Percentiles rank a stretch among this genome's conserved stretches.
Conservation (phyloP, 805 yeast genomes). For the Yarrowia sp. region DNA sequence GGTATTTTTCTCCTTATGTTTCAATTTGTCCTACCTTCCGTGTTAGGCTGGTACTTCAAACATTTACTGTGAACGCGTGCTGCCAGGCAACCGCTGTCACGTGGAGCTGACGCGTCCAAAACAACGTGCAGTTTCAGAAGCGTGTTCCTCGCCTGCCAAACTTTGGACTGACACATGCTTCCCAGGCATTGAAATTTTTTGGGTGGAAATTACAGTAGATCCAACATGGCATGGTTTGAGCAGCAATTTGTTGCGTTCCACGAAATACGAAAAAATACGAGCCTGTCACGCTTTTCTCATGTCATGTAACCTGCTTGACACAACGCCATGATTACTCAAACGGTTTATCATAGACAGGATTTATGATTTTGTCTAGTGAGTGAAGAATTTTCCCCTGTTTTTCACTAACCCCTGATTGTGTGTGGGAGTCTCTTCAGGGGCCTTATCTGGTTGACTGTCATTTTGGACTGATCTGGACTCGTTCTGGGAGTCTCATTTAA, state of each 20-base stretch:
- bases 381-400: neutral
- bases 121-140: neutral
- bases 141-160: neutral
- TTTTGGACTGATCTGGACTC: neutral
- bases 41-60: neutral
- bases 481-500: no score
- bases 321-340: neutral
- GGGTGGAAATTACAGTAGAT: neutral
- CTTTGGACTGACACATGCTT: neutral
- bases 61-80: neutral
- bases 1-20: neutral
- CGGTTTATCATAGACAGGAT: neutral
- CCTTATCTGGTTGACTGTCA: neutral
- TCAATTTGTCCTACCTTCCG: neutral
- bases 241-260: neutral
- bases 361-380: neutral
- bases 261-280: neutral
- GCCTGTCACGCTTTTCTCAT: neutral
- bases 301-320: neutral
- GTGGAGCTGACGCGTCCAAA: neutral
- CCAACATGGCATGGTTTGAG: neutral
- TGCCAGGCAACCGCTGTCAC: conserved; percentile 2
- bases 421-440: neutral
- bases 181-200: neutral
- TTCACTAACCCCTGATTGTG: neutral